phyloP scores from a whole-genome alignment of 2,329 filamentous ascomycete species.

The Coniochaeta ligniaria region DNA sequence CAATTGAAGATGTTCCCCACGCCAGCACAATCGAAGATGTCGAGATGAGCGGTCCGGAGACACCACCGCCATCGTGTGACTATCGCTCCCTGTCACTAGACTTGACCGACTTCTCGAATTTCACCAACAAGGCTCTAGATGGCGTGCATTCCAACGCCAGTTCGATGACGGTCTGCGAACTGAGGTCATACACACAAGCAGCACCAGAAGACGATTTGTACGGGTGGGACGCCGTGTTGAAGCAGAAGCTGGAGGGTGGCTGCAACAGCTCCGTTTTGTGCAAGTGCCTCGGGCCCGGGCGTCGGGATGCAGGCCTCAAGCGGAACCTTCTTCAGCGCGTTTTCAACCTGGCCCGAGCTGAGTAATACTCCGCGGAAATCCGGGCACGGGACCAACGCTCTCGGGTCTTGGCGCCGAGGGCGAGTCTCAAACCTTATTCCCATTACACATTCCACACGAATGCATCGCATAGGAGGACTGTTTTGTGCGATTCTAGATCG shows the following conservation, averaged over 20 bases:
- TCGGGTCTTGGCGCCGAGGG: not conserved
- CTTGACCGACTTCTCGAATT: conserved; percentile 26
- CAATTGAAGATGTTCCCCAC: conserved; percentile 5
- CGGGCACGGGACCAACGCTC: too few relatives aligned
- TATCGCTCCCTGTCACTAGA: conserved; percentile 5
- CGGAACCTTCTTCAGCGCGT: conserved; percentile 32
- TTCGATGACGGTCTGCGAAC: conserved; percentile 18
- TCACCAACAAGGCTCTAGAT: conserved; percentile 25
- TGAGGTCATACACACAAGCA: conserved; percentile 17
- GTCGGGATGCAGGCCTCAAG: conserved; percentile 12
- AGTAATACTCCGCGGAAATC: not conserved
- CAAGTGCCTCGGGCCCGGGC: not conserved
- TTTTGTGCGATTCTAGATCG: not conserved
- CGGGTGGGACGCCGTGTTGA: conserved; percentile 46
- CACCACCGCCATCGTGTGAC: not conserved
- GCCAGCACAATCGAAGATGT: conserved; percentile 6
- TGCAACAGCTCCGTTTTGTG: conserved; percentile 10
- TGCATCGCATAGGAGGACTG: not conserved
- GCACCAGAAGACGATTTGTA: conserved; percentile 35
- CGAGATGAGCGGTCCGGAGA: conserved; percentile 18
- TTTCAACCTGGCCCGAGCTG: conserved; percentile 18
- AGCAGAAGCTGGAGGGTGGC: conserved; percentile 15
- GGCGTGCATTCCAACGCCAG: conserved; percentile 14
- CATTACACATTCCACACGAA: not conserved
- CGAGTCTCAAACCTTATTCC: not conserved